These are phyloP conservation scores for Lagenaria siceraria DNA, from an alignment of 306 rosid species.

Conservation along the genomic window DNA sequence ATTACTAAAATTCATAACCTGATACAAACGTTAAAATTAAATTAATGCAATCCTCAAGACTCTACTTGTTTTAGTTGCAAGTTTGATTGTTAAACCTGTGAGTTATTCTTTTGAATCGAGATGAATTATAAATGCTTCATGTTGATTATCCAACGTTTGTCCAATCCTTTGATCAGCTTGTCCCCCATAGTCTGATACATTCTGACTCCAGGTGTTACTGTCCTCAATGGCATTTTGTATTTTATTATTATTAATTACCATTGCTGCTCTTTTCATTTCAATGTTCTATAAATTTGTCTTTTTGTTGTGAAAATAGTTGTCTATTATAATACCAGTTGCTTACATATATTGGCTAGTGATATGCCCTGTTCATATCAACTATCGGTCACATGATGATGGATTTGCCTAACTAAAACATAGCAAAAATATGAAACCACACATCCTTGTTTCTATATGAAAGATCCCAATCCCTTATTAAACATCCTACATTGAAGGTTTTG, in stretches of 20 bases:
- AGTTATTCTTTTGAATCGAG: no score
- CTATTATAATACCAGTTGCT: not conserved
- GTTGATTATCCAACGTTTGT: not conserved
- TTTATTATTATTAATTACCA: no score
- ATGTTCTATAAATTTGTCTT: not conserved
- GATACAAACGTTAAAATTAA: no score
- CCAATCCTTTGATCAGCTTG: no score
- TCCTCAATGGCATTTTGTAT: not conserved
- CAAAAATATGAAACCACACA: not conserved
- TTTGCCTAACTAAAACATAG: not conserved
- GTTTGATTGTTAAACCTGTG: no score
- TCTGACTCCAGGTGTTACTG: not conserved
- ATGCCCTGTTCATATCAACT: not conserved
- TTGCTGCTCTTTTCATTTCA: no score
- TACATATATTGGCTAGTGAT: not conserved
- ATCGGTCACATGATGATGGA: not conserved
- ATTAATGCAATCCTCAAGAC: no score
- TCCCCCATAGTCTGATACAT: not conserved
- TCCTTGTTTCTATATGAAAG: not conserved
- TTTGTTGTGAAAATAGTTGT: not conserved
- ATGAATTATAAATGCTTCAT: not conserved
- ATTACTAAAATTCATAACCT: no score
- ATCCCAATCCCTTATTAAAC: not conserved
- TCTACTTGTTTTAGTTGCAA: no score
- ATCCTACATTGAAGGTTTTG: not conserved